Conservation (phyloP, 768 basidiomycete genomes). For the Lentinus tigrinus region DNA sequence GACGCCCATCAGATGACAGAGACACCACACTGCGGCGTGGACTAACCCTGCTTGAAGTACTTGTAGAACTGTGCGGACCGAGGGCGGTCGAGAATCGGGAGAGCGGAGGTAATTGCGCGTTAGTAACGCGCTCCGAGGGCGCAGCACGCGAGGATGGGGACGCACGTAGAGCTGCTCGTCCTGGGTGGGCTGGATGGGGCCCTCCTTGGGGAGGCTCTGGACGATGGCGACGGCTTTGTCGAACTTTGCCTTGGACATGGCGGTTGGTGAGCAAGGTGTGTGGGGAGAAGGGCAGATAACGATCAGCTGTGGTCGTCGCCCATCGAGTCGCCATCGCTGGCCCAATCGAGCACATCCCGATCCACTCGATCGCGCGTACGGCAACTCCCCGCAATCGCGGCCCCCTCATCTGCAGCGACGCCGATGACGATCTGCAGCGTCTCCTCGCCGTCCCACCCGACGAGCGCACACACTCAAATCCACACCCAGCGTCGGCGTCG, state of each 20-base stretch:
- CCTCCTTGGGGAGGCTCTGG: constrained; percentile 69
- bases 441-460: constrained; percentile 2
- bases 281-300: constrained; percentile 2
- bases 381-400: not conserved
- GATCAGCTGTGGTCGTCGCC: constrained; percentile 13
- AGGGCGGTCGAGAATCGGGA: not conserved
- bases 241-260: constrained; percentile 74
- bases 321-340: not conserved
- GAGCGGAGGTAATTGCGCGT: not conserved
- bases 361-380: constrained; percentile 15
- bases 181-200: constrained; percentile 69
- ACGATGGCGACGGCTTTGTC: constrained; percentile 73
- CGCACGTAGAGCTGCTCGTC: constrained; percentile 81
- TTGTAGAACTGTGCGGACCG: constrained; percentile 74
- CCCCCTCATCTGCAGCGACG: constrained; percentile 9
- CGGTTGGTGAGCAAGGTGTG: constrained; percentile 2
- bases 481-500: not conserved
- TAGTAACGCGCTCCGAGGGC: constrained; percentile 5
- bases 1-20: not conserved
- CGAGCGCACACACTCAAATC: not conserved
- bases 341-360: constrained; percentile 14
- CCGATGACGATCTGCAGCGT: constrained; percentile 7
- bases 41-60: constrained; percentile 87
- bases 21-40: constrained; percentile 1
- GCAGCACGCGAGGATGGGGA: constrained; percentile 9